Base-by-base conservation (phyloP, 2,329 filamentous ascomycete species). In the Alternaria panax region DNA sequence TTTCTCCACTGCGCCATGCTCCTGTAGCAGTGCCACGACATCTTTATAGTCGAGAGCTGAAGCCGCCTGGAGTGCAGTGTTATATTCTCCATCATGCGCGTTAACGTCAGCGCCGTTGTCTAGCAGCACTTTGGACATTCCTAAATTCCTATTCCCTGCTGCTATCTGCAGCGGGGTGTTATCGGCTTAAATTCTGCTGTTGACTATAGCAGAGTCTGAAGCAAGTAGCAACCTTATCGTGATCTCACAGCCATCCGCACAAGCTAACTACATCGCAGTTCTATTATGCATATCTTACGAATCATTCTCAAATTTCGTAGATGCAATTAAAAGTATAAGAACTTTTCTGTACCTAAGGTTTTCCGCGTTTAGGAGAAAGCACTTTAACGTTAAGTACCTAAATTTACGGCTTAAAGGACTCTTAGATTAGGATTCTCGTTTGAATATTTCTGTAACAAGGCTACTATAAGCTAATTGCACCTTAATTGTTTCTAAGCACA, bases 91-190 rank as follows among this genome's bases (percentile, higher is more conserved):
- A 36, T 16, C 16, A 5, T 36, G 34, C 4, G 16, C 16, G 16
- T 36, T 30, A 30, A 30, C 11, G 6, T 36, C 16, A 18, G 5
- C 41, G 22, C 55, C 43, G 18, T n/a, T 28, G 30, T 50, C 55
- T 16, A 58, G 40, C 34, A 58, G 16, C 16, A 36, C 1, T 36
- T 36, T n/a, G 16, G 18, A 3, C 16, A 36, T 7, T 7, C 6
- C 34, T 5, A 4, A 28, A 46, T 47, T 27, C n/a, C 32, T 22
- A 40, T 38, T 2, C 16, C 34, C 30, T 56, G 50, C 48, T 56
- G 60, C 60, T 40, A 52, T 28, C 8, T 18, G 54, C 27, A 65
- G 24, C 11, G 45, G 55, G n/a, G 4, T 64, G 27, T 51, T 20
- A 18, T n/a, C n/a, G n/a, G 53, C 18, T 20, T 32, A 55, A 55